Evolutionary conservation across 1,284 basidiomycete genomes (phyloP), one percentile per base, ranked within the genome.

Genomic region (Lignosus rhinocerotis): DNA sequence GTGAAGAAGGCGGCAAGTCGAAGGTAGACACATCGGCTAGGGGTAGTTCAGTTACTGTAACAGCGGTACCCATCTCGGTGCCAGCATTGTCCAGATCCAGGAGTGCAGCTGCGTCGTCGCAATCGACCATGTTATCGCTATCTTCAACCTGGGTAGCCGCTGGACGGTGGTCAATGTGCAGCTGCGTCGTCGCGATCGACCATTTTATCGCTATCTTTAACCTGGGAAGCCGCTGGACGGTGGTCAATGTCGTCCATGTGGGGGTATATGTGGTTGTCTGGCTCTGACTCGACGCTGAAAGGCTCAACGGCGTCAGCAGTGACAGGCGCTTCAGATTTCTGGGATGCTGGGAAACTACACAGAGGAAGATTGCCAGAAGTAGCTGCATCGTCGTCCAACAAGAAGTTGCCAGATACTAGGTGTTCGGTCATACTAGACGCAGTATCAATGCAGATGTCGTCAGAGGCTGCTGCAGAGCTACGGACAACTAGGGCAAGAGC

Each of bases 1-100:
- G 76, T 41, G 78, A 78, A 33, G 75, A 73, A 0, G 66, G 56
- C 16, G 50, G 53, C 3, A 63, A 43, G 31, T 53, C 46, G 36
- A 39, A 39, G 14, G 11, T n/a, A 14, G 36, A 11, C 7, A 14
- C 11, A 11, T 25, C 25, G 25, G 25, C 25, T 25, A 25, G 25
- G 25, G 4, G 2, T 2, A n/a, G 36, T 39, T n/a, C 36, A 14
- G 12, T n/a, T 14, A 39, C 14, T 12, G n/a, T 39, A 3, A 12
- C 3, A 39, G 36, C 12, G 36, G 36, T 39, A 39, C 14, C 36
- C n/a, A 6, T n/a, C 9, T 8, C 7, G 14, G 11, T 6, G 36
- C 5, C 11, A 12, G 36, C 25, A 25, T 25, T 25, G 4, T 25
- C 25, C 25, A n/a, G n/a, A n/a, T n/a, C n/a, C n/a, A n/a, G n/a